phyloP scores from a whole-genome alignment of 768 basidiomycete genomes.

The Leccinellum rugosiceps region DNA sequence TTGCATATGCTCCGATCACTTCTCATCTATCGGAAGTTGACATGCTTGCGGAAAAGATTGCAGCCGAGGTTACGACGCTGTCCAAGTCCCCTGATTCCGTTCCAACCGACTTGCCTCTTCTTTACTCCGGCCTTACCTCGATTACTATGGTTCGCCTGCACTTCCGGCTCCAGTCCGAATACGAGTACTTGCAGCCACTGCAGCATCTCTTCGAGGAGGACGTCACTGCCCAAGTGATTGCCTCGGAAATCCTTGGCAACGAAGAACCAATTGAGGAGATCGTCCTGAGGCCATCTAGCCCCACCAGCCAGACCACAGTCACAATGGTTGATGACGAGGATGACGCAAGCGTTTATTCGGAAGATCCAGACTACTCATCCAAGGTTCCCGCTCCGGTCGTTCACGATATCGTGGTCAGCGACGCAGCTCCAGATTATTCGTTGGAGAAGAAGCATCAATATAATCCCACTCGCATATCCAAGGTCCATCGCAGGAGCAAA shows the following conservation, averaged over 20 bases:
- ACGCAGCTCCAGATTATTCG: neutral
- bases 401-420: neutral
- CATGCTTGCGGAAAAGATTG: slow-evolving; percentile 33
- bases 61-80: slow-evolving; percentile 30
- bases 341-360: slow-evolving; percentile 2
- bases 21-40: slow-evolving; percentile 16
- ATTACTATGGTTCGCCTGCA: slow-evolving; percentile 30
- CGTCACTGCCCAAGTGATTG: slow-evolving; percentile 27
- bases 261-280: slow-evolving; percentile 16
- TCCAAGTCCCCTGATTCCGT: slow-evolving; percentile 25
- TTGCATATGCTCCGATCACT: slow-evolving; percentile 7
- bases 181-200: slow-evolving; percentile 29
- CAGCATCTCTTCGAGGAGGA: slow-evolving; percentile 30
- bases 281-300: slow-evolving; percentile 7
- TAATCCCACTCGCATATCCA: neutral
- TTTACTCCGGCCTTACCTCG: slow-evolving; percentile 31
- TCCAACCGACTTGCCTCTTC: slow-evolving; percentile 29
- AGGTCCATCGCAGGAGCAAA: slow-evolving; percentile 11
- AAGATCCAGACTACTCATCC: slow-evolving; percentile 1
- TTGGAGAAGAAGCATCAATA: neutral
- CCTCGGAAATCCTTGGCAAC: slow-evolving; percentile 26
- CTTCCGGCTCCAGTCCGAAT: slow-evolving; percentile 33
- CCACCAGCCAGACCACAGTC: slow-evolving; percentile 16
- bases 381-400: neutral
- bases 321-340: slow-evolving; percentile 21